Conservation (phyloP, 306 rosid species). For the Casuarina cunninghamiana region DNA sequence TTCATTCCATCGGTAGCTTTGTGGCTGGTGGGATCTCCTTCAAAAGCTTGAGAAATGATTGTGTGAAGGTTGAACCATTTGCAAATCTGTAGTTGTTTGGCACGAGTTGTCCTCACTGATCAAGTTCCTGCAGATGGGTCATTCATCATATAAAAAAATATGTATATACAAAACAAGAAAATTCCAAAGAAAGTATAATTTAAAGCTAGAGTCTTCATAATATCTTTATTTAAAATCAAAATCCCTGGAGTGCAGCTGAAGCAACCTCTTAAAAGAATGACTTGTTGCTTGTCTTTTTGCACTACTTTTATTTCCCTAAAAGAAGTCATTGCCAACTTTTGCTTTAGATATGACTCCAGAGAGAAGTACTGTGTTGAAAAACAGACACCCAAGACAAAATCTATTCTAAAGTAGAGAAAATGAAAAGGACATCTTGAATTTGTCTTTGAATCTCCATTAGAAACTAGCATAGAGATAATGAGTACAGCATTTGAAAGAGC, state of each 20-base stretch:
- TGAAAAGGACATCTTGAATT: too few relatives aligned
- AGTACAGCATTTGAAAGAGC: too few relatives aligned
- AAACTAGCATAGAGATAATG: too few relatives aligned
- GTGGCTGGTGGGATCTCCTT: conserved; percentile 18
- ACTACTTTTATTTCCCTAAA: neutral
- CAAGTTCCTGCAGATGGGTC: conserved; percentile 43
- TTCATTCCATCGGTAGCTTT: neutral
- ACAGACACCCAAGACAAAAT: neutral
- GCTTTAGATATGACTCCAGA: neutral
- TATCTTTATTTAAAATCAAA: neutral
- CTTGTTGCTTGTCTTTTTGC: neutral
- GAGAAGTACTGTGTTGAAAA: neutral
- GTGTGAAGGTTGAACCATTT: conserved; percentile 70
- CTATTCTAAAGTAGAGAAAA: too few relatives aligned
- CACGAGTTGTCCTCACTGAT: conserved; percentile 72
- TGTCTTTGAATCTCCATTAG: too few relatives aligned
- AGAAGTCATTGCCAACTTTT: neutral
- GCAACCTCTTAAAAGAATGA: neutral
- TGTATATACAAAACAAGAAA: too few relatives aligned
- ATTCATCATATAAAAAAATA: too few relatives aligned
- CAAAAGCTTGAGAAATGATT: conserved; percentile 63
- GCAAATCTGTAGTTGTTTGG: conserved; percentile 80
- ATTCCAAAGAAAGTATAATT: too few relatives aligned
- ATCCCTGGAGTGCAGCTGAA: neutral
- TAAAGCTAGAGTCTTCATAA: too few relatives aligned